Conservation (phyloP, 192 early-diverging fungal species). For the Powellomyces hirtus region DNA sequence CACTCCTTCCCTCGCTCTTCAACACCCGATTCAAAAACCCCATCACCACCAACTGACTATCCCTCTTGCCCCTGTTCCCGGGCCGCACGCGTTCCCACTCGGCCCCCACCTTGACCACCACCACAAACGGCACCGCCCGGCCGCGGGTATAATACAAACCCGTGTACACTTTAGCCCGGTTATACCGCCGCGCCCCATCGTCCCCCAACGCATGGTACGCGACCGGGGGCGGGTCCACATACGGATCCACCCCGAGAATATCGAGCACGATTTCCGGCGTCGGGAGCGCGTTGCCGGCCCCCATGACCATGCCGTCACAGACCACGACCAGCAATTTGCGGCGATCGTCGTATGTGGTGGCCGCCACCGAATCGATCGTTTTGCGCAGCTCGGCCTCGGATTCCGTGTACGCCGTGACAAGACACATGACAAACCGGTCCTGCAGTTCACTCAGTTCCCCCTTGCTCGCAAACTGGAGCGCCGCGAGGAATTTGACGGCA, state of each 20-base stretch:
- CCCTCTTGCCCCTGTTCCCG: conserved; percentile 93
- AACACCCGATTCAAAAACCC: conserved; percentile 89
- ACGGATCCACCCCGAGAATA: conserved; percentile 81
- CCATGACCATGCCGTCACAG: conserved; percentile 93
- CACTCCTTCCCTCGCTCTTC: conserved; percentile 56
- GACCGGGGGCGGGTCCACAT: conserved; percentile 68
- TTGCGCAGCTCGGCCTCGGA: conserved; percentile 83
- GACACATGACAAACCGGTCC: conserved; percentile 84
- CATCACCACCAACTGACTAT: conserved; percentile 95
- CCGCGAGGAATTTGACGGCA: conserved; percentile 88
- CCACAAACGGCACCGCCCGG: conserved; percentile 84
- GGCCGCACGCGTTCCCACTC: conserved; percentile 74
- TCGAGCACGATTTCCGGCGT: conserved; percentile 91
- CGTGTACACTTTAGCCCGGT: conserved; percentile 92
- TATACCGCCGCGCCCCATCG: conserved; percentile 70
- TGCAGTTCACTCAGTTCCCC: conserved; percentile 71
- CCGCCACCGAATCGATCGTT: conserved; percentile 84
- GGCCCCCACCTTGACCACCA: conserved; percentile 83
- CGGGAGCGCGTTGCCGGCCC: conserved; percentile 85
- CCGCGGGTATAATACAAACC: conserved; percentile 85
- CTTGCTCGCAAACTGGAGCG: conserved; percentile 78
- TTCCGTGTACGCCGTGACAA: conserved; percentile 92
- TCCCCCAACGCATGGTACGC: conserved; percentile 69
- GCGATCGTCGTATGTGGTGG: conserved; percentile 85
- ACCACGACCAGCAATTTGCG: conserved; percentile 88